Base-by-base conservation (phyloP, 306 rosid genomes). In the Quercus bicolor region DNA sequence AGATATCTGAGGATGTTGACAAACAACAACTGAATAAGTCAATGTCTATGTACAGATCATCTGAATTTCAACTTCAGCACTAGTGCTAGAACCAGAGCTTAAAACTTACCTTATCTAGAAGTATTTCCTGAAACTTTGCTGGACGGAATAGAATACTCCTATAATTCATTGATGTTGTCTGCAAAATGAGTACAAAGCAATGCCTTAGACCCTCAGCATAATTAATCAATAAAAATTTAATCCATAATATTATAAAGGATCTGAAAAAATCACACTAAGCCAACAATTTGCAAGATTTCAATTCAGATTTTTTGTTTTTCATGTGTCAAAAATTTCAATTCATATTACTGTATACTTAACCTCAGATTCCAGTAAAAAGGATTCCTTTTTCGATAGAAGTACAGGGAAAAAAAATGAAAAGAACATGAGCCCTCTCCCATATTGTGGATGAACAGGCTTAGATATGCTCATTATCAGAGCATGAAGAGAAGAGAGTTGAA, bases 21-120 rank as follows among this genome's bases (percentile, higher is more conserved):
- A 20, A n/a, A 20, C 10, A 21, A 20, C 15, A 23, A 14, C 37
- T 18, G 21, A 14, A 20, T 68, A 78, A 80, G 66, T 21, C 14
- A 48, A 48, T 48, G 53, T 60, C 51, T 13, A 6, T 23, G 13
- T 23, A 16, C 56, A 28, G 23, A 61, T 73, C 18, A 69, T 48
- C 70, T 68, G 45, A 14, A 9, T 53, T 79, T 19, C 11, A 84
- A 72, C 45, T 40, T 40, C 68, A 74, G 64, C 11, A 21, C 64
- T 2, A 56, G 5, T 13, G 56, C 54, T 66, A 51, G 14, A 52
- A 21, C 37, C 33, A 23, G 75, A 73, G 29, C 68, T 76, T 13
- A 11, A 55, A 55, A 48, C 86, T 45, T 81, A 95, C 99, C 92
- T 90, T 95, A 73, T 95, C 99, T 53, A 95, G 88, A 55, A 95